These are phyloP conservation scores for Mycena floridula DNA, from an alignment of 768 basidiomycete genomes.

Conservation along the genomic window DNA sequence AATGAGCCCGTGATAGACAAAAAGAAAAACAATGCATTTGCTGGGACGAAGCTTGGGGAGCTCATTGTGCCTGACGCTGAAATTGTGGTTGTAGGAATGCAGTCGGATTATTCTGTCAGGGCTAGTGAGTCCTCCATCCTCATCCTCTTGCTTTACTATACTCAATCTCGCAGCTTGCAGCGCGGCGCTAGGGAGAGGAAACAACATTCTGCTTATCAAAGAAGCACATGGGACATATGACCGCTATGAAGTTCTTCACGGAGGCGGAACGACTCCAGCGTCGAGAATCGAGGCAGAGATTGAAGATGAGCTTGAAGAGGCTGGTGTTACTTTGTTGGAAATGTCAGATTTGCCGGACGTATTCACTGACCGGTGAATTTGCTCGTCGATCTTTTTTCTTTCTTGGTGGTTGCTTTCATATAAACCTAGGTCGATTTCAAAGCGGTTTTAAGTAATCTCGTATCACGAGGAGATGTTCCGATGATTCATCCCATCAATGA, in stretches of 20 bases:
- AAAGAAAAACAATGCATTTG: slow-evolving; percentile 65
- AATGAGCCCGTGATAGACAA: slow-evolving; percentile 59
- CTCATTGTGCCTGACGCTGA: slow-evolving; percentile 49
- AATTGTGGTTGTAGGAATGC: slow-evolving; percentile 61
- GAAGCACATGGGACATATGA: slow-evolving; percentile 68
- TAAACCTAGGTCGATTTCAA: too few species aligned
- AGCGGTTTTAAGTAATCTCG: too few species aligned
- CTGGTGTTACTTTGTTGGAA: slow-evolving; percentile 57
- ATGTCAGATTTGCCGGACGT: slow-evolving; percentile 59
- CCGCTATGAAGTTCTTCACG: slow-evolving; percentile 55
- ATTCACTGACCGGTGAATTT: slow-evolving; percentile 44
- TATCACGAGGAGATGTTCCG: too few species aligned
- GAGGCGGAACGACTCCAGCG: slow-evolving; percentile 48
- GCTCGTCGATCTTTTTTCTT: background rate
- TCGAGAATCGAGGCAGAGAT: slow-evolving; percentile 49
- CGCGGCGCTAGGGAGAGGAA: slow-evolving; percentile 56
- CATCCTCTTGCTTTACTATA: background rate
- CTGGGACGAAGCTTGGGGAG: slow-evolving; percentile 46
- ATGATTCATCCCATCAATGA: too few species aligned
- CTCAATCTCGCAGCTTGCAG: slow-evolving; percentile 42
- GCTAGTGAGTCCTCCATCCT: slow-evolving; percentile 23
- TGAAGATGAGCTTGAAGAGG: slow-evolving; percentile 63
- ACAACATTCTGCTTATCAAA: slow-evolving; percentile 56
- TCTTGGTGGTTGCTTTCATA: too few species aligned
- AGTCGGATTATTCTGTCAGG: slow-evolving; percentile 58